Evolutionary conservation across 1,284 basidiomycete species (phyloP).

Genomic region (Puccinia sorghi): DNA sequence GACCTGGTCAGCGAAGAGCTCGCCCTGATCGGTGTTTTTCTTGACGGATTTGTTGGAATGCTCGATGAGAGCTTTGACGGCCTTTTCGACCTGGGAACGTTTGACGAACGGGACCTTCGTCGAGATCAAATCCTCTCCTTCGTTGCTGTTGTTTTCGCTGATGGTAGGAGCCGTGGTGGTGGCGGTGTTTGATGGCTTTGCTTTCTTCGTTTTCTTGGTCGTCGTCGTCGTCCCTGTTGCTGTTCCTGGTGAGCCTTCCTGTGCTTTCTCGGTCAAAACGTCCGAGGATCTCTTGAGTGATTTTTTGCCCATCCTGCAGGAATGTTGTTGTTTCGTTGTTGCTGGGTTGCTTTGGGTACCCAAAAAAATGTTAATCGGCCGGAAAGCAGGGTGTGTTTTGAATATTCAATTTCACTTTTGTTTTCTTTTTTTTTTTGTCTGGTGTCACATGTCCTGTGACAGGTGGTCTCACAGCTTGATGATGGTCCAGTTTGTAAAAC

Average conservation of each 20-base stretch:
- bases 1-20: conserved; percentile 75
- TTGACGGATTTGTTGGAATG: conserved; percentile 65
- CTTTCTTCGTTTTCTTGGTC: neutral
- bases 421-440: no score
- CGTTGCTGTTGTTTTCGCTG: neutral
- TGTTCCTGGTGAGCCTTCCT: neutral
- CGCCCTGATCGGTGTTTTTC: conserved; percentile 63
- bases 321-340: neutral
- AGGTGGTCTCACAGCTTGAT: neutral
- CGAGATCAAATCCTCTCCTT: neutral
- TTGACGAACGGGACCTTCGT: conserved; percentile 62
- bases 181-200: neutral
- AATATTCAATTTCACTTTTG: neutral
- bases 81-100: conserved; percentile 71
- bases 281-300: conserved; percentile 5
- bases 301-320: neutral
- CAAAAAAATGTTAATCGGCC: no score
- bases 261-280: neutral
- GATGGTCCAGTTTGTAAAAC: no score
- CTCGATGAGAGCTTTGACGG: conserved; percentile 72
- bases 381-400: neutral
- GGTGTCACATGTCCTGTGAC: neutral
- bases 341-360: neutral
- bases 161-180: neutral
- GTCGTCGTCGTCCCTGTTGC: neutral